Base-by-base conservation (phyloP, 768 basidiomycete species). In the Rhodosporidiobolus sp. region DNA sequence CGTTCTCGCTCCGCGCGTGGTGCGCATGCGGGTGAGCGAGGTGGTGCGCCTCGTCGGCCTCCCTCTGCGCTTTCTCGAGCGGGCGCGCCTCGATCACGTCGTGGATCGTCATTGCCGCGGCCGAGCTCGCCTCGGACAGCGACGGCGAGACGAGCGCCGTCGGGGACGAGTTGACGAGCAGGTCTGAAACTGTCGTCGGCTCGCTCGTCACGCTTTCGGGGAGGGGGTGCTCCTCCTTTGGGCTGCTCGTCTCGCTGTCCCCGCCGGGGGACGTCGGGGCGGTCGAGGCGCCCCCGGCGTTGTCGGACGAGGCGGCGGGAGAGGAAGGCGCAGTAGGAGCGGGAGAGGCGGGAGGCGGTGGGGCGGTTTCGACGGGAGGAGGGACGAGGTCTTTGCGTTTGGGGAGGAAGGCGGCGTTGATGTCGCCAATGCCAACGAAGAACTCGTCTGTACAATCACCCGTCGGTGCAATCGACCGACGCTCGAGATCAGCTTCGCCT, bases 371-470 rank as follows among this genome's bases (percentile, higher is more conserved):
- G 38, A 43, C 4, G 49, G 45, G 88, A 84, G 73, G 88, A 85
- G 62, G 88, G 77, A 75, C 63, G 24, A 78, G 75, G 57, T 80
- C 76, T n/a, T 76, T 76, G 57, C 78, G 76, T 81, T 92, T 92
- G 43, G 94, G 94, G 28, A 96, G 84, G 82, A 95, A 94, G 0
- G 93, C 86, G 9, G 92, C 91, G 80, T 99, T 99, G 81, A 99
- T 99, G 82, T 99, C 96, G 61, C 96, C 96, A 74, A 95, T 97
- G 24, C 94, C 94, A 70, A 96, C 85, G 79, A 97, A 99, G 83
- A 99, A 99, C 79, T 98, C 95, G 78, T 94, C 95, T 97, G 76
- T 45, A n/a, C n/a, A n/a, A n/a, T n/a, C n/a, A n/a, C n/a, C n/a
- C n/a, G n/a, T n/a, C n/a, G n/a, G n/a, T n/a, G n/a, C n/a, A n/a